Conservation (phyloP, 2,329 filamentous ascomycete genomes). For the Colletotrichum eleusines region DNA sequence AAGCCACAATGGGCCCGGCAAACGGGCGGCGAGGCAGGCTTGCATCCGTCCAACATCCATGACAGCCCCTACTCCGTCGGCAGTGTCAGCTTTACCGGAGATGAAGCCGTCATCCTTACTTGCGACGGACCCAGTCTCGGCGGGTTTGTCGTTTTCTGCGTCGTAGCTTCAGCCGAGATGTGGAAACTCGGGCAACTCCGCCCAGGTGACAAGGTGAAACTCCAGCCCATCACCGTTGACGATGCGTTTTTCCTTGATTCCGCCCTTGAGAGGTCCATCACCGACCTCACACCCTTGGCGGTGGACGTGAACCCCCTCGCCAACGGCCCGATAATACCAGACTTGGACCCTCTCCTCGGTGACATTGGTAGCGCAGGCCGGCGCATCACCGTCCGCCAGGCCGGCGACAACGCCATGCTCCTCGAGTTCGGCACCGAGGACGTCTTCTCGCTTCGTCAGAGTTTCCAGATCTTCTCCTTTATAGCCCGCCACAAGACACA, state of each 20-base stretch:
- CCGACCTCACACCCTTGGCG: conserved; percentile 34
- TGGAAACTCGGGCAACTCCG: conserved; percentile 58
- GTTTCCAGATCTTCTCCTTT: conserved; percentile 51
- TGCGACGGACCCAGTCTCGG: conserved; percentile 57
- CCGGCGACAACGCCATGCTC: conserved; percentile 52
- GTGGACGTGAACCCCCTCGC: neutral
- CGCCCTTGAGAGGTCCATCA: conserved; percentile 44
- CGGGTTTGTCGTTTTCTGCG: conserved; percentile 55
- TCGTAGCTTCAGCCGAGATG: conserved; percentile 54
- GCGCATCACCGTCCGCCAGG: conserved; percentile 46
- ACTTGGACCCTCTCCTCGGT: conserved; percentile 33
- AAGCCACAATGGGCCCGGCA: conserved; percentile 53
- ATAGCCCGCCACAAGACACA: conserved; percentile 47
- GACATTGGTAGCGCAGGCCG: conserved; percentile 41
- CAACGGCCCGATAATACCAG: neutral
- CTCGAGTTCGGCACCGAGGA: conserved; percentile 49
- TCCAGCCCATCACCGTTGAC: conserved; percentile 48
- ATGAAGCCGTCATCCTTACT: conserved; percentile 55
- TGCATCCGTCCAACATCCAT: conserved; percentile 58
- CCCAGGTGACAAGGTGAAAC: conserved; percentile 53
- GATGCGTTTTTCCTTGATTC: conserved; percentile 46
- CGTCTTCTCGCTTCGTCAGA: conserved; percentile 50
- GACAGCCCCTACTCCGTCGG: conserved; percentile 56
- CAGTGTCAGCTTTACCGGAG: conserved; percentile 58
- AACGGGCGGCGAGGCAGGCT: conserved; percentile 53